phyloP scores from a whole-genome alignment of 345 rosid genomes.

The Eucalyptus sp. region DNA sequence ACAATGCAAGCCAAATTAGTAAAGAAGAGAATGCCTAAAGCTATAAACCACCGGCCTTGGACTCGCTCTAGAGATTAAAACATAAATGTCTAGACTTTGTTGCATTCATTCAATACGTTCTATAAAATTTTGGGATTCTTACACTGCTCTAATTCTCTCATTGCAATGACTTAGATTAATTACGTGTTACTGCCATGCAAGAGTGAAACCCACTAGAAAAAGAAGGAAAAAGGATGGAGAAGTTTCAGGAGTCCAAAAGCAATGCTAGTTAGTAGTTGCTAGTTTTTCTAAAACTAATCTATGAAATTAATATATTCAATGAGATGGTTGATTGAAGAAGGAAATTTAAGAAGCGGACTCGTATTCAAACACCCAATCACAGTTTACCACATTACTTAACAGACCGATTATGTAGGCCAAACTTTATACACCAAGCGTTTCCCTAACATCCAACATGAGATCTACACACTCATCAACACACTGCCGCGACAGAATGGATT shows the following conservation, averaged over 20 bases:
- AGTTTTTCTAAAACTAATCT: background rate
- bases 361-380: background rate
- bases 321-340: background rate
- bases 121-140: background rate
- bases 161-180: background rate
- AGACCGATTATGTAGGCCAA: too few relatives aligned
- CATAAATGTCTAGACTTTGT: background rate
- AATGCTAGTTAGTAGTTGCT: background rate
- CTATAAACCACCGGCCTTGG: background rate
- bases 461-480: background rate
- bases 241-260: background rate
- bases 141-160: background rate
- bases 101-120: background rate
- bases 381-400: too few relatives aligned
- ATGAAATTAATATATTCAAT: background rate
- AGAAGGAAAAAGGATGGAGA: too few relatives aligned
- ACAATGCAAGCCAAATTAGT: background rate
- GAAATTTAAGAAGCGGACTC: background rate
- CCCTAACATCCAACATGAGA: too few relatives aligned
- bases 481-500: background rate
- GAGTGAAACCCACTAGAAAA: background rate
- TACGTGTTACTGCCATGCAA: background rate
- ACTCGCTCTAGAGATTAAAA: background rate
- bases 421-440: too few relatives aligned
- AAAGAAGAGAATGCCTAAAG: background rate